These are phyloP conservation scores for Sugiyamaella chiloensis DNA, from an alignment of 805 yeast species.

Conservation along the genomic window DNA sequence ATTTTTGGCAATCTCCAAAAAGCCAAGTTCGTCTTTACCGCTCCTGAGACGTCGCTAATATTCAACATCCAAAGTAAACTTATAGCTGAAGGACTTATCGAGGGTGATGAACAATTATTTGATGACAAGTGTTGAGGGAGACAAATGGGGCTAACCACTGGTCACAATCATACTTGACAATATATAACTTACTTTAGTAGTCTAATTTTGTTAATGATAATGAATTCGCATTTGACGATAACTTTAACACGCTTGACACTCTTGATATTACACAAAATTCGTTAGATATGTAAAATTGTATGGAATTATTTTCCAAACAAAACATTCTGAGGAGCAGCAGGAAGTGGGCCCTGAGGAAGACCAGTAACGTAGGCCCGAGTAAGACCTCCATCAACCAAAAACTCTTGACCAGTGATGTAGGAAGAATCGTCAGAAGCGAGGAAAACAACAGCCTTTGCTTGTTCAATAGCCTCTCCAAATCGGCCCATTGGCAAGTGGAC, in stretches of 20 bases:
- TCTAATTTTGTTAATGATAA: background rate
- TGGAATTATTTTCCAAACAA: slow-evolving; percentile 29
- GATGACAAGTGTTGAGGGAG: background rate
- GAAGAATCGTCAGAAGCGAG: slow-evolving; percentile 50
- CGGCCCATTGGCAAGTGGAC: slow-evolving; percentile 50
- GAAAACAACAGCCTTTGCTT: slow-evolving; percentile 57
- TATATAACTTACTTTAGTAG: background rate
- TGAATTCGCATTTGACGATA: background rate
- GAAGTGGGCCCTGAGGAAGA: slow-evolving; percentile 21
- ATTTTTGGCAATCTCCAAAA: slow-evolving; percentile 20
- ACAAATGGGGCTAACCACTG: background rate
- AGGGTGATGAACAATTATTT: slow-evolving; percentile 14
- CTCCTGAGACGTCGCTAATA: slow-evolving; percentile 12
- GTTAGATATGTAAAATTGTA: too few species aligned
- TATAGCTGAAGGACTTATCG: slow-evolving; percentile 11
- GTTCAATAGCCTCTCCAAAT: slow-evolving; percentile 64
- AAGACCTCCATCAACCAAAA: slow-evolving; percentile 56
- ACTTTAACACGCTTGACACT: too few species aligned
- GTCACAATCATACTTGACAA: background rate
- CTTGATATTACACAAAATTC: too few species aligned
- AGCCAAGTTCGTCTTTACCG: slow-evolving; percentile 20
- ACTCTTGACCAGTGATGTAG: slow-evolving; percentile 59
- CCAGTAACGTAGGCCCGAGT: slow-evolving; percentile 34
- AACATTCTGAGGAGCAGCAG: slow-evolving; percentile 28
- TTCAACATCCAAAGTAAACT: slow-evolving; percentile 7